Evolutionary conservation across 192 early-diverging fungal genomes (phyloP), one percentile per base, ranked within the genome.

Genomic region (Oehlia diaphana): DNA sequence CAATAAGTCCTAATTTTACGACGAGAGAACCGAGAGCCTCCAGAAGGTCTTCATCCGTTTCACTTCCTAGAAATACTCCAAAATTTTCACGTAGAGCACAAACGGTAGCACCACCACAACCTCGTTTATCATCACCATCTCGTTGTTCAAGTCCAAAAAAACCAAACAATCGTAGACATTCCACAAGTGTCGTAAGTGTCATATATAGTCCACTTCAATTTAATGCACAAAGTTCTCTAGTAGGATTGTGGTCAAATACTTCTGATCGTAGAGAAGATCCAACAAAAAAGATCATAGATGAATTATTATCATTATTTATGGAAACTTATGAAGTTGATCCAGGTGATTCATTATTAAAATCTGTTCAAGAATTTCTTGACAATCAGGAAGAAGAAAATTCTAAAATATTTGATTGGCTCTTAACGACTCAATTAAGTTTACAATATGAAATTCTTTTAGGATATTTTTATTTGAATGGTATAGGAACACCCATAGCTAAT

Each of bases 381-480:
- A 42, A 37, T 37, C 28, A 35, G n/a, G 42, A 69, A 37, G 2
- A 33, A 21, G 19, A 37, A 37, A 35, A 19, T 9, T 2, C 2
- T 19, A 28, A 69, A 39, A 35, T 69, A 13, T 37, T 69, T 19
- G 35, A 42, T 37, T 69, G 67, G 67, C 35, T 69, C 8, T 37
- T 69, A 19, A 37, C 28, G 13, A 69, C 28, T 16, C 67, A 69
- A 69, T 35, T 37, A 37, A 69, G 33, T 21, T 9, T 69, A 37
- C 35, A 33, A 42, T 69, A 69, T 69, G 39, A 69, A 69, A 69
- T 35, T 21, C 67, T 69, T 74, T 35, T 69, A 10, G 67, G 67
- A 39, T 69, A 69, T 69, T 69, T 69, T 39, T 69, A 69, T 69
- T 69, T 69, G 3, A 31, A 69, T 42, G 67, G 35, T 37, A 69